These are phyloP conservation scores for Pleurotus ostreatus DNA, from an alignment of 768 basidiomycete species.

Conservation along the genomic window DNA sequence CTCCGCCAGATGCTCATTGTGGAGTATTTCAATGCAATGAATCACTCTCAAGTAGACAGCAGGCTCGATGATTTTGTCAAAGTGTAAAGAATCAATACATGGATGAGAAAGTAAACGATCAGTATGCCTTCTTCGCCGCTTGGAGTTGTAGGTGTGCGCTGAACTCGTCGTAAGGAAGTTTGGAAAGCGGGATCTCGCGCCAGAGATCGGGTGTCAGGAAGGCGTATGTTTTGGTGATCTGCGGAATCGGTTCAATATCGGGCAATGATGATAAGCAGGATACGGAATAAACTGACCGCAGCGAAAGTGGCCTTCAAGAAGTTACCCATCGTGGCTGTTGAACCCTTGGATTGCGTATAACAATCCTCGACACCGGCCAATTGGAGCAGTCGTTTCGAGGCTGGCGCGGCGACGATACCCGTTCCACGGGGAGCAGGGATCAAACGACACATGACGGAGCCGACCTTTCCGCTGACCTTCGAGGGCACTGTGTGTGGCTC, in stretches of 20 bases:
- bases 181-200: conserved; percentile 89
- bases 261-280: conserved; percentile 1
- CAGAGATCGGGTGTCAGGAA: conserved; percentile 99
- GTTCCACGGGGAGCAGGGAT: conserved; percentile 98
- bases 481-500: conserved; percentile 99
- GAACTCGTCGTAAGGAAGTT: conserved; percentile 93
- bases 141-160: conserved; percentile 86
- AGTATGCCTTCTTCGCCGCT: conserved; percentile 76
- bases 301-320: conserved; percentile 97
- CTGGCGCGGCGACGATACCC: conserved; percentile 98
- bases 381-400: conserved; percentile 93
- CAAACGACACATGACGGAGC: conserved; percentile 98
- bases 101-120: conserved; percentile 9
- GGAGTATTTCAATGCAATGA: too few relatives aligned
- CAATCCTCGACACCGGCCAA: conserved; percentile 96
- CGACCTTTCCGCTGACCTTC: conserved; percentile 98
- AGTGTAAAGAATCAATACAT: conserved; percentile 8
- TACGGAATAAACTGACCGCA: conserved; percentile 50
- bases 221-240: conserved; percentile 97
- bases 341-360: conserved; percentile 98
- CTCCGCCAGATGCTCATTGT: too few relatives aligned
- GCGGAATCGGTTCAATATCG: conserved; percentile 1
- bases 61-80: conserved; percentile 5
- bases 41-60: conserved; percentile 9
- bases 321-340: conserved; percentile 98